phyloP scores from a whole-genome alignment of 176 grass and related monocot genomes.

The Microstegium vimineum region DNA sequence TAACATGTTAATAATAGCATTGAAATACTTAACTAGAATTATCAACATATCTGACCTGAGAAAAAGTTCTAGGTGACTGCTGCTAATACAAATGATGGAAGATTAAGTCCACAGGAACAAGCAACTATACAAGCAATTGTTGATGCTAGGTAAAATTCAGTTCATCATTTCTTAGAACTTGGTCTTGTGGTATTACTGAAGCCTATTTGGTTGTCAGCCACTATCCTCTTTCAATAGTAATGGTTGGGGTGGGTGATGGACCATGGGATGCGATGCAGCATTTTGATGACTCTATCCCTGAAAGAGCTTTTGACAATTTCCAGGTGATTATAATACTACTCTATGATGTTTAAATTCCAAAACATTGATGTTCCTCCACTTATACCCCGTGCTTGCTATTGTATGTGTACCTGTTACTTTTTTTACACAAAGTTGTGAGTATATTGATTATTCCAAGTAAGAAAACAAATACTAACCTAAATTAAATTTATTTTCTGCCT shows the following conservation, averaged over 20 bases:
- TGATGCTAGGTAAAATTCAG: conserved; percentile 73
- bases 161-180: conserved; percentile 1
- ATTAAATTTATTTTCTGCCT: background rate
- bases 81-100: conserved; percentile 37
- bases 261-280: conserved; percentile 94
- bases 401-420: background rate
- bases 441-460: background rate
- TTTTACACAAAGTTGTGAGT: background rate
- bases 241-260: conserved; percentile 96
- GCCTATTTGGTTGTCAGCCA: conserved; percentile 50
- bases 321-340: conserved; percentile 54
- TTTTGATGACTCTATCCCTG: conserved; percentile 93
- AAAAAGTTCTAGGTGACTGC: conserved; percentile 55
- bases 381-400: background rate
- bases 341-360: background rate
- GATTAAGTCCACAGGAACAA: conserved; percentile 76
- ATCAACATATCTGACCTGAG: conserved; percentile 33
- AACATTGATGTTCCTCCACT: background rate
- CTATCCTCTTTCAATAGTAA: conserved; percentile 96
- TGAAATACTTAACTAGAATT: conserved; percentile 2
- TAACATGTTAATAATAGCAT: conserved; percentile 34
- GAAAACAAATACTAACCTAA: background rate
- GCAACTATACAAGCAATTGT: conserved; percentile 86
- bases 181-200: conserved; percentile 32
- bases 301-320: conserved; percentile 92